Base-by-base conservation (phyloP, 225 moss, liverwort and hornwort genomes). In the Ulota crispa region DNA sequence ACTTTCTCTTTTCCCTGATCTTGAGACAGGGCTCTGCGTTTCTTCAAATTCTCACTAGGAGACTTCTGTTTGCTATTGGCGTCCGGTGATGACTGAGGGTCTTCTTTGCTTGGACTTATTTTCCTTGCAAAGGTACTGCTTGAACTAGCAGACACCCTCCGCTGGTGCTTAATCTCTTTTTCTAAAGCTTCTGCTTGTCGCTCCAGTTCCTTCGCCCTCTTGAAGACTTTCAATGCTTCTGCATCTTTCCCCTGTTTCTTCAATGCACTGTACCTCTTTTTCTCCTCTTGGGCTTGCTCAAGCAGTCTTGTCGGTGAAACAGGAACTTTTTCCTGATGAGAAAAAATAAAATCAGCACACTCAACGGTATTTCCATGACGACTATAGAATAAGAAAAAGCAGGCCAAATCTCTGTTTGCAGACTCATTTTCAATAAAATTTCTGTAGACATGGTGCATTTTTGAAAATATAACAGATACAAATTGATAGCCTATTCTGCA, bases 121-220 rank as follows among this genome's bases (percentile, higher is more conserved):
- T 81, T 88, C 69, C 81, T 86, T 66, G 57, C 61, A 71, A 82
- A 21, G 59, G 55, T 79, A 68, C 89, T 88, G 68, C 81, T 82
- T 41, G 92, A 79, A 74, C 78, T 81, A 56, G 72, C 82, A 78
- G 90, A 91, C 68, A 71, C 87, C 78, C 93, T 91, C 83, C 90
- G 88, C 55, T 75, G 86, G 8, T 91, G 89, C 86, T 78, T 94
- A 42, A 92, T 88, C 72, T 92, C 87, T 64, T 92, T 88, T 61
- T 96, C 96, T 67, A 91, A 74, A 75, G 92, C 92, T 70, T 99
- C 99, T 63, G 99, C 96, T 81, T 99, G 96, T 45, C 96, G 90
- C 73, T 90, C 92, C 50, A 99, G 80, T 72, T 99, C 99, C 88
- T 96, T 99, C 53, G 90, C 93, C 70, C 99, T 91, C 83, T 96